Evolutionary conservation across 768 basidiomycete genomes (phyloP).

Genomic region (Aureoboletus auriporus): DNA sequence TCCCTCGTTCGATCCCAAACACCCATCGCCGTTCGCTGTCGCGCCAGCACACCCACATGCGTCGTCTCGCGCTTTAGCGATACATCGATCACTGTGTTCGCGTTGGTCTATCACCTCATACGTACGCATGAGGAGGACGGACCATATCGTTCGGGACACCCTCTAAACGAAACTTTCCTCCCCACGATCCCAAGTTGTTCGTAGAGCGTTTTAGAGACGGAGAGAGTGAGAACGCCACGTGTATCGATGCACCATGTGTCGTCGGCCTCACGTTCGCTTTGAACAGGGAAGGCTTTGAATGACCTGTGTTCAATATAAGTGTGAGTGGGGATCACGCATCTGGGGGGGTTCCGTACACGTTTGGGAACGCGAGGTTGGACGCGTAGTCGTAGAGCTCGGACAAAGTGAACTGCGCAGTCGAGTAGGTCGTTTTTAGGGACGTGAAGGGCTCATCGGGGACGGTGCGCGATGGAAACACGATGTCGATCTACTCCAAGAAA

Average conservation of each 20-base stretch:
- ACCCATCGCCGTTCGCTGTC: constrained; percentile 37
- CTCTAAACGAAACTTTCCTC: constrained; percentile 49
- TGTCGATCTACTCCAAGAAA: constrained; percentile 47
- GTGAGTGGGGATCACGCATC: too few species aligned
- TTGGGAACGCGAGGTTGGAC: constrained; percentile 18
- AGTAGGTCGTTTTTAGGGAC: constrained; percentile 41
- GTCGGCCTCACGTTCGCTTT: constrained; percentile 31
- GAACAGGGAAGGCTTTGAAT: constrained; percentile 33
- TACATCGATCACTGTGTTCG: constrained; percentile 42
- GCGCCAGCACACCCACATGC: constrained; percentile 34
- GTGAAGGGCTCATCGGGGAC: constrained; percentile 38
- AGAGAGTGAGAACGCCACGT: constrained; percentile 56
- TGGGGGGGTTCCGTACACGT: background rate
- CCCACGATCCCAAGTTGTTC: constrained; percentile 61
- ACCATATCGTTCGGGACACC: constrained; percentile 47
- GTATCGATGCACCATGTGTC: constrained; percentile 72
- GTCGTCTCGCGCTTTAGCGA: constrained; percentile 39
- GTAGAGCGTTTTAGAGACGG: constrained; percentile 53
- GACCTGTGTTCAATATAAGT: constrained; percentile 11
- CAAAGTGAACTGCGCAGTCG: constrained; percentile 41
- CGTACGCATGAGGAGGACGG: constrained; percentile 14
- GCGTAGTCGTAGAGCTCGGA: constrained; percentile 40
- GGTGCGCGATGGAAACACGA: constrained; percentile 50
- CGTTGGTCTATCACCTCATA: background rate
- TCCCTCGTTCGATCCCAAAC: constrained; percentile 49